Percentiles rank a stretch among this genome's conserved stretches.
phyloP scores from a whole-genome alignment of 2,329 filamentous ascomycete species.

The Plenodomus lindquistii region DNA sequence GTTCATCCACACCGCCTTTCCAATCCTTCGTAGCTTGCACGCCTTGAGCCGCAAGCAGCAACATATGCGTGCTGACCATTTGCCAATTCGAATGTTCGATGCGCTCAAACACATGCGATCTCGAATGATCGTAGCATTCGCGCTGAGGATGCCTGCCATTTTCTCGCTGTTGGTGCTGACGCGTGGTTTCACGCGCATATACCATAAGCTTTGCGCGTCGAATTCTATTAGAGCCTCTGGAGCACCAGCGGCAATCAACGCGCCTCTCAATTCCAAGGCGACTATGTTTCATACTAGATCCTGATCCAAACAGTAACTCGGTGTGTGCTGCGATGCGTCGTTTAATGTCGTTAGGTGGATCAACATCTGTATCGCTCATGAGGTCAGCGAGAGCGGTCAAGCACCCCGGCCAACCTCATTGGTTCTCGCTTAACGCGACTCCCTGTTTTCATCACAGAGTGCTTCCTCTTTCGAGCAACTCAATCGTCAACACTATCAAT shows the following conservation, averaged over 20 bases:
- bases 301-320: neutral
- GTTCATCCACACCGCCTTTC: constrained; percentile 27
- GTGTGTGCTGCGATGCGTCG: neutral
- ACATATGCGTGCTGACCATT: neutral
- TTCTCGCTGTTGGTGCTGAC: too few relatives aligned
- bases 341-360: neutral
- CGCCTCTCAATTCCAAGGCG: too few relatives aligned
- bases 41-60: neutral
- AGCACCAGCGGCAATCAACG: too few relatives aligned
- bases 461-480: neutral
- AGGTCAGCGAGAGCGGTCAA: neutral
- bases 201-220: too few relatives aligned
- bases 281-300: too few relatives aligned
- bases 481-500: constrained; percentile 4
- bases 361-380: neutral
- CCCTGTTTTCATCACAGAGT: neutral
- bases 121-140: neutral
- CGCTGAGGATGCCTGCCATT: too few relatives aligned
- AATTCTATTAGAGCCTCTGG: too few relatives aligned
- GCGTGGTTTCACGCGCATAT: neutral
- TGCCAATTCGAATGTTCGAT: neutral
- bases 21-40: neutral
- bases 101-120: neutral
- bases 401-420: neutral
- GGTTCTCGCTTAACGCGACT: constrained; percentile 7